Base-by-base conservation (phyloP, 352 stramenopile genomes). In the Globisporangium canariense region DNA sequence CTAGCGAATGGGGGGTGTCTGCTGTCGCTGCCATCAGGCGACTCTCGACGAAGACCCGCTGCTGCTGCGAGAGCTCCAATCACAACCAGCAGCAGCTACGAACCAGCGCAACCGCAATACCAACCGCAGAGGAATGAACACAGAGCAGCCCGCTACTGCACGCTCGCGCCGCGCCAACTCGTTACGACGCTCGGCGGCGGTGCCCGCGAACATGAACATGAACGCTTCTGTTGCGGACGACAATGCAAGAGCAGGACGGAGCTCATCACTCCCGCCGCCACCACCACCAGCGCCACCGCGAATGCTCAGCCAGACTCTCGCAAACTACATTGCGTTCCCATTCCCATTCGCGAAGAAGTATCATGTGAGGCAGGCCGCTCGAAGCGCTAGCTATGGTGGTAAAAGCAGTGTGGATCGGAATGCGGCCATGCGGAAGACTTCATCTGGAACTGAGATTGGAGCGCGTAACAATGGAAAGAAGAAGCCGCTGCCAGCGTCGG, bases 281-380 rank as follows among this genome's bases (percentile, higher is more conserved):
- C 64, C 51, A 1, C 47, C 50, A 22, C 59, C 50, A n/a, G 34
- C 40, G 3, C 64, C 62, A 13, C 60, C 77, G 28, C 51, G 67
- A 52, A 58, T 64, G 45, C 73, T 84, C 49, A 82, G 74, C 25
- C 81, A 88, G 64, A 83, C 81, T 16, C 74, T 93, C 5, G 76
- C 74, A 30, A 93, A 80, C 69, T 93, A 93, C 67, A 75, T 90
- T 18, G 81, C 81, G 14, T 93, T 93, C 64, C 79, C 84, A 50
- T 93, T 93, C 67, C 84, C 84, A 18, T 93, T 91, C 30, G 74
- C 77, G 0, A 80, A 71, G 34, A 86, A 86, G 43, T 63, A 68
- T 40, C 50, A 59, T 22, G 51, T 56, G 18, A 28, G 43, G 54
- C 52, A 73, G 54, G 34, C 64, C 57, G 54, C 13, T 51, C 54